Conservation (phyloP, 352 stramenopile genomes). For the Phytophthora melonis region DNA sequence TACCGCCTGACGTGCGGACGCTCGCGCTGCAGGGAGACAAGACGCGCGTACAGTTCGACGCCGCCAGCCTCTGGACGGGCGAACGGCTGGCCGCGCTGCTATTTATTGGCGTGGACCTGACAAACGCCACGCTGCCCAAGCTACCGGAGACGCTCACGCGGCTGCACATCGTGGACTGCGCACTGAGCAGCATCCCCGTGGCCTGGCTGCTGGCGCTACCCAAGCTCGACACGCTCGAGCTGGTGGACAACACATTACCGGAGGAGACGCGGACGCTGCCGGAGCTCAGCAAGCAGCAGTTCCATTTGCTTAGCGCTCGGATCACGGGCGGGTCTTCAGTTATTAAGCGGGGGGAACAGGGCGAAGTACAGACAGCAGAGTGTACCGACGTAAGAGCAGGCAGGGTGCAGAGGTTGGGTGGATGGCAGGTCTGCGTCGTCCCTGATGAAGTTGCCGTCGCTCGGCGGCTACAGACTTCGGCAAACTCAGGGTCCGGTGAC, state of each 20-base stretch:
- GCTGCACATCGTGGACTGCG: conserved; percentile 38
- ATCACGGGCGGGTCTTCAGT: conserved; percentile 3
- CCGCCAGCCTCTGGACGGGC: conserved; percentile 22
- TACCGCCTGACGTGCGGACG: conserved; percentile 18
- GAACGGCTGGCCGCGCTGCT: conserved; percentile 23
- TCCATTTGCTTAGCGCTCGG: conserved; percentile 20
- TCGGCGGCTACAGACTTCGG: conserved; percentile 21
- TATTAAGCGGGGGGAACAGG: conserved; percentile 5
- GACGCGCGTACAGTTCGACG: conserved; percentile 35
- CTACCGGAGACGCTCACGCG: conserved; percentile 33
- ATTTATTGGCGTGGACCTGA: conserved; percentile 52
- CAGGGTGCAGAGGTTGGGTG: conserved; percentile 15
- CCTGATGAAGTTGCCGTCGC: conserved; percentile 11
- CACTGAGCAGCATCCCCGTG: conserved; percentile 29
- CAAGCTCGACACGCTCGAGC: conserved; percentile 33
- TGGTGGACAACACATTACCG: conserved; percentile 21
- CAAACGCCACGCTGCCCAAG: conserved; percentile 26
- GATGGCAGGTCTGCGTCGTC: conserved; percentile 35
- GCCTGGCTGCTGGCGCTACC: conserved; percentile 24
- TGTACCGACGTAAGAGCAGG: conserved; percentile 26
- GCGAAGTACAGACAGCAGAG: neutral
- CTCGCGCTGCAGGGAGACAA: conserved; percentile 24
- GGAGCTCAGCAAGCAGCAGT: conserved; percentile 33
- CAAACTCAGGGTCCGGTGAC: conserved; percentile 1
- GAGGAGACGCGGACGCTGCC: conserved; percentile 7